These are phyloP conservation scores for Symmetrospora coprosmae DNA, from an alignment of 768 basidiomycete species.

Conservation along the genomic window DNA sequence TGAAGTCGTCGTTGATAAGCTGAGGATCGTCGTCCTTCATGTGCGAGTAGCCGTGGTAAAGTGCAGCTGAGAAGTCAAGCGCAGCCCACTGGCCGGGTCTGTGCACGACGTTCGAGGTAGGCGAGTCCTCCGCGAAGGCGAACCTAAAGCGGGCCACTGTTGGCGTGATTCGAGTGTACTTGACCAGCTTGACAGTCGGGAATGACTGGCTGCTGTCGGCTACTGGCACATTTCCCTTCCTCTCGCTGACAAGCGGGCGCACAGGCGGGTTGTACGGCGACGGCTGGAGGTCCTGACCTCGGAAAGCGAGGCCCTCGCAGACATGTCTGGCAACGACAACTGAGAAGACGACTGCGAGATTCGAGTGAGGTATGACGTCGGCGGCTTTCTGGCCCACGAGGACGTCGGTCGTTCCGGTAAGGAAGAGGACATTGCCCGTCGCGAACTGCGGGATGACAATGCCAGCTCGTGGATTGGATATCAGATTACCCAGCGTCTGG, in stretches of 20 bases:
- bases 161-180: neutral
- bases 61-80: slow-evolving; percentile 2
- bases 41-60: slow-evolving; percentile 19
- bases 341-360: slow-evolving; percentile 11
- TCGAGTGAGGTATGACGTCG: slow-evolving; percentile 10
- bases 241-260: slow-evolving; percentile 18
- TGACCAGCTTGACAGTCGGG: neutral
- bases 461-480: slow-evolving; percentile 5
- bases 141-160: slow-evolving; percentile 14
- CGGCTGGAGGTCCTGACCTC: neutral
- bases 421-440: slow-evolving; percentile 22
- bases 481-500: slow-evolving; percentile 18
- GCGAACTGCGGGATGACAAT: slow-evolving; percentile 20
- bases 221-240: neutral
- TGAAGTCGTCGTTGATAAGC: slow-evolving; percentile 21
- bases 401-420: slow-evolving; percentile 7
- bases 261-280: slow-evolving; percentile 23
- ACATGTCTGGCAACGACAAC: slow-evolving; percentile 8
- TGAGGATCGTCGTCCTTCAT: slow-evolving; percentile 21
- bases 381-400: slow-evolving; percentile 9
- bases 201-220: neutral
- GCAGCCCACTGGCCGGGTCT: slow-evolving; percentile 24
- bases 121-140: neutral
- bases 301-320: neutral
- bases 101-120: neutral